Evolutionary conservation across 208 protist species (phyloP), one percentile per base, ranked within the genome.

Genomic region (Polymyxa betae): DNA sequence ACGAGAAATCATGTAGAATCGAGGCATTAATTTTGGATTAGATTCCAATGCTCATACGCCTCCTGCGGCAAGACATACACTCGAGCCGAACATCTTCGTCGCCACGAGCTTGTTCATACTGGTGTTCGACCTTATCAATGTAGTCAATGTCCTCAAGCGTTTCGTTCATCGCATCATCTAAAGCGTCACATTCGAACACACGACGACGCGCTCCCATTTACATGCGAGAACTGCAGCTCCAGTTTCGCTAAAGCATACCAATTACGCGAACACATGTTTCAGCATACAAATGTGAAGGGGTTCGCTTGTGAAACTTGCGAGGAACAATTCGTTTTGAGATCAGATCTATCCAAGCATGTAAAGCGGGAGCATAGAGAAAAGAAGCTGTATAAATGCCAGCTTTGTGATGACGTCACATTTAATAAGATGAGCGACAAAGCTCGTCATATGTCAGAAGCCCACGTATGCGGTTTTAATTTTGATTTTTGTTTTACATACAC

Each of bases 151-250:
- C 5, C n/a, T 20, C 35, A 35, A 43, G 40, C 72, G 72, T 82
- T 82, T 43, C n/a, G n/a, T 12, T 35, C 72, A 82, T 82, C 72
- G 16, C 72, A 82, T 43, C 72, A 82, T 82, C 40, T 82, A 5
- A 82, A 82, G 35, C 72, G 72, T 12, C 72, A 82, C 40, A n/a
- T 82, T 35, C 72, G 40, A 35, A 82, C 72, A 43, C 72, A 82
- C 35, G 5, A 5, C 12, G 5, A 5, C 12, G 72, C 5, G 35
- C 16, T 43, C 35, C 72, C 72, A 20, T 82, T 82, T 43, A 35
- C n/a, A n/a, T 82, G 72, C n/a, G 72, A 35, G n/a, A 5, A 35
- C n/a, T 82, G 72, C 40, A 5, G 5, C 16, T 5, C n/a, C 35
- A 16, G 35, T 5, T 82, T 82, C 72, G 72, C n/a, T 12, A 82